These are phyloP conservation scores for Gracilaria caudata DNA, from an alignment of 23 red algal genomes.

Conservation along the genomic window DNA sequence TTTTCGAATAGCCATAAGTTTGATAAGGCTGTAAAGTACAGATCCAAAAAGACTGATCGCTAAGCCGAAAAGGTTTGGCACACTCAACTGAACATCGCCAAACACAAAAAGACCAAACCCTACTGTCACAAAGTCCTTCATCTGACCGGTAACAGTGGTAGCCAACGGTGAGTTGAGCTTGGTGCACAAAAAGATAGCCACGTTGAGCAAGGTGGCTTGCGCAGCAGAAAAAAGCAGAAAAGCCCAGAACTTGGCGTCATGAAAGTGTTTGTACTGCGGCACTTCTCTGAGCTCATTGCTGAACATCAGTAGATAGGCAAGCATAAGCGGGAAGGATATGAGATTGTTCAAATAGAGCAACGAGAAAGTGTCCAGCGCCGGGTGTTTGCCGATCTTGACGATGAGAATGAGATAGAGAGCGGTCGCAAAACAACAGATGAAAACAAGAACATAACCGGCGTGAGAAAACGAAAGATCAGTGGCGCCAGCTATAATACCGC, in stretches of 20 bases:
- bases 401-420: slow-evolving; percentile 85
- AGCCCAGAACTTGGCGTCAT: slow-evolving; percentile 42
- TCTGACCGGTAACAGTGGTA: slow-evolving; percentile 87
- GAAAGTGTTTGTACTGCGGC: slow-evolving; percentile 19
- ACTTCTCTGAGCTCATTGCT: slow-evolving; percentile 54
- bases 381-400: slow-evolving; percentile 49
- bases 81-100: slow-evolving; percentile 62
- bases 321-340: slow-evolving; percentile 68
- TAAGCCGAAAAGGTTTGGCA: slow-evolving; percentile 67
- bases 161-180: slow-evolving; percentile 88
- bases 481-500: slow-evolving; percentile 64
- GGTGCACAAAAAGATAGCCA: slow-evolving; percentile 90
- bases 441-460: slow-evolving; percentile 74
- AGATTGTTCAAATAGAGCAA: slow-evolving; percentile 80
- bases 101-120: slow-evolving; percentile 70
- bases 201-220: slow-evolving; percentile 81
- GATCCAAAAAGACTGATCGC: slow-evolving; percentile 62
- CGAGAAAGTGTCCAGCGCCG: slow-evolving; percentile 60
- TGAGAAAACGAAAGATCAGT: slow-evolving; percentile 67
- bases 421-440: slow-evolving; percentile 74
- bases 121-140: slow-evolving; percentile 87
- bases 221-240: slow-evolving; percentile 69
- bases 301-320: slow-evolving; percentile 30
- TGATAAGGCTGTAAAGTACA: slow-evolving; percentile 58
- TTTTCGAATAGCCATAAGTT: slow-evolving; percentile 18